Conservation (phyloP, 139 green algal species). For the Chlorella sp. region DNA sequence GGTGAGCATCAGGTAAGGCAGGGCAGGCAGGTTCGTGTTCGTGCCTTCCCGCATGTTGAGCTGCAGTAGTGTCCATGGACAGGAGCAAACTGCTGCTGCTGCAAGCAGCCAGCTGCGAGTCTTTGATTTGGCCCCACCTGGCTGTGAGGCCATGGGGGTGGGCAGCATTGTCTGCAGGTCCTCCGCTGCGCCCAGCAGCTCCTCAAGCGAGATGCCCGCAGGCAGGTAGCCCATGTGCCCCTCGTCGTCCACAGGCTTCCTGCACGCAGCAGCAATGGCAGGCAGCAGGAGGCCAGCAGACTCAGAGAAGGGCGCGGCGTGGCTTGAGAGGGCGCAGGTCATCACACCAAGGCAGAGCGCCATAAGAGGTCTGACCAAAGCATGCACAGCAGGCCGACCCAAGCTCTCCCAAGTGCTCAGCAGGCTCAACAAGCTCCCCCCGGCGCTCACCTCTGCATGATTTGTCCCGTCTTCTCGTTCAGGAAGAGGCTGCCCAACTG, state of each 20-base stretch:
- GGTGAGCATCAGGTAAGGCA: not conserved
- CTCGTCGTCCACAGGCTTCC: constrained; percentile 16
- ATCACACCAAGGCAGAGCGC: too few species aligned
- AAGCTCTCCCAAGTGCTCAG: too few species aligned
- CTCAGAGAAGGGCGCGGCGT: too few species aligned
- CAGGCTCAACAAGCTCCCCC: too few species aligned
- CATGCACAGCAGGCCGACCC: not conserved
- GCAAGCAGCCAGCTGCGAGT: not conserved
- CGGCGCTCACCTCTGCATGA: constrained; percentile 29
- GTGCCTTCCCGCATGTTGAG: too few species aligned
- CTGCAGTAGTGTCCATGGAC: not conserved
- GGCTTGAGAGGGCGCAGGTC: not conserved
- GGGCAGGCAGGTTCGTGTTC: not conserved
- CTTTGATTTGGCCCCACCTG: not conserved
- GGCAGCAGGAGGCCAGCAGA: not conserved
- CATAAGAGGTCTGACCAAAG: not conserved
- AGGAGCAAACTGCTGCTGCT: not conserved
- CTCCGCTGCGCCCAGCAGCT: constrained; percentile 36
- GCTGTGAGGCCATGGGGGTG: constrained; percentile 28
- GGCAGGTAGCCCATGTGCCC: constrained; percentile 34
- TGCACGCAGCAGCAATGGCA: not conserved
- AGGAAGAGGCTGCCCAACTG: constrained; percentile 34
- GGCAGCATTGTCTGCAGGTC: constrained; percentile 33
- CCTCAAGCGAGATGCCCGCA: constrained; percentile 29
- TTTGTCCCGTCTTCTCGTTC: constrained; percentile 37